Evolutionary conservation across 371 early-diverging fungal genomes (phyloP).

Genomic region (Blyttiomyces sp.): DNA sequence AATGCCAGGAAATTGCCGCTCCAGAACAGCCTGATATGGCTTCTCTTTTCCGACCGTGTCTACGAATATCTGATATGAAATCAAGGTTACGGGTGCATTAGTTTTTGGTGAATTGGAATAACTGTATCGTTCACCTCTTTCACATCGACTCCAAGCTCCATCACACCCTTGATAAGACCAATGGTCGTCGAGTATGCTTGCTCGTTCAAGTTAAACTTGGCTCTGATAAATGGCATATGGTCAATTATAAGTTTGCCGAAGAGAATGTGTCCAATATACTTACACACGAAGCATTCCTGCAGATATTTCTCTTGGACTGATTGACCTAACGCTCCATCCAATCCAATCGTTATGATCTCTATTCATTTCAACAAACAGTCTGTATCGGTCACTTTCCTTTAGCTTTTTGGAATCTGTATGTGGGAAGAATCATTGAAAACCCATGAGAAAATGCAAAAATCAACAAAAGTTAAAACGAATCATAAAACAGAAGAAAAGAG

Average conservation of each 20-base stretch:
- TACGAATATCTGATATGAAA: constrained; percentile 72
- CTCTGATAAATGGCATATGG: constrained; percentile 36
- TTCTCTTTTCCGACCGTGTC: constrained; percentile 97
- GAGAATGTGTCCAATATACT: background rate
- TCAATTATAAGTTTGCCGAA: background rate
- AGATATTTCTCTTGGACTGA: constrained; percentile 89
- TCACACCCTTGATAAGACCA: constrained; percentile 63
- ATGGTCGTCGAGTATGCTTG: constrained; percentile 94
- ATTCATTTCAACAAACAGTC: constrained; percentile 63
- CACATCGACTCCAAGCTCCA: constrained; percentile 68
- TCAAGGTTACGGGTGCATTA: no score
- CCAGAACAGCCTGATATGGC: constrained; percentile 77
- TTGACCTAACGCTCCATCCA: constrained; percentile 81
- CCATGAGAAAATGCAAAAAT: no score
- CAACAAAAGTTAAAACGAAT: background rate
- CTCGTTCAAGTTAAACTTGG: constrained; percentile 91
- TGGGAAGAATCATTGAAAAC: background rate
- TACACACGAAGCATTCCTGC: constrained; percentile 75
- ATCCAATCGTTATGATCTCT: constrained; percentile 54
- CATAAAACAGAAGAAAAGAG: background rate
- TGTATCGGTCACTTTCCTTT: constrained; percentile 68
- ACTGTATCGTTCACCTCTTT: constrained; percentile 68
- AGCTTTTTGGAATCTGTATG: constrained; percentile 83
- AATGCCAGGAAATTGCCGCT: constrained; percentile 66
- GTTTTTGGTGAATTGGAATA: no score